These are phyloP conservation scores for Spergularia bocconei DNA, from an alignment of 148 eudicot species.

Conservation along the genomic window DNA sequence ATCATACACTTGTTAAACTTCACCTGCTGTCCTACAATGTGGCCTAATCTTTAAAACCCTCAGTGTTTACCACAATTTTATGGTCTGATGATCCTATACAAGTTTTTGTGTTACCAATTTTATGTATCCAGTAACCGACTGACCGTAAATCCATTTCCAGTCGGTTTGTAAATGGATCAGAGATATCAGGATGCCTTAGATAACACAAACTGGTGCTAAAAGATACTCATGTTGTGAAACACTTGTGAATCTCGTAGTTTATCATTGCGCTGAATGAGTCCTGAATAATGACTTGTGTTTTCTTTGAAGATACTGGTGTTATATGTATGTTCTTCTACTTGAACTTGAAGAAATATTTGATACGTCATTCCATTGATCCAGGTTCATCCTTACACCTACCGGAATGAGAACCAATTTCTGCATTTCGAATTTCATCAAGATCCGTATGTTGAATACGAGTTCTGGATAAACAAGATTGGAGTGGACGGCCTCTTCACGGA, in stretches of 20 bases:
- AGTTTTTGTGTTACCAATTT: background rate
- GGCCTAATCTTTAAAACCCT: background rate
- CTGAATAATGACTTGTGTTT: too few relatives aligned
- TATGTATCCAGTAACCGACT: too few relatives aligned
- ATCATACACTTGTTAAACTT: background rate
- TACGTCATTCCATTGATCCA: conserved; percentile 26
- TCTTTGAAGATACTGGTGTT: too few relatives aligned
- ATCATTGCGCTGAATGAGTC: too few relatives aligned
- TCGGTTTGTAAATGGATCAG: too few relatives aligned
- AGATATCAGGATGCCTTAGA: too few relatives aligned
- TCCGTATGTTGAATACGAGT: conserved; percentile 69
- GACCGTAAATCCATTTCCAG: too few relatives aligned
- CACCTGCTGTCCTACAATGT: background rate
- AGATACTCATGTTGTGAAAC: too few relatives aligned
- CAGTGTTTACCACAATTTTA: too few relatives aligned
- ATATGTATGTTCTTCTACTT: background rate
- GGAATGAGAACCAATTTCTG: conserved; percentile 70
- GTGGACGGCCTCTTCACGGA: conserved; percentile 94
- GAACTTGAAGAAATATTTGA: conserved; percentile 2
- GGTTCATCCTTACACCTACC: conserved; percentile 94
- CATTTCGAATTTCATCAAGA: conserved; percentile 81
- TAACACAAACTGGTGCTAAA: too few relatives aligned
- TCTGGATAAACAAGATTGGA: conserved; percentile 75
- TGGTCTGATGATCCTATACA: background rate
- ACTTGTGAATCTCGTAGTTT: too few relatives aligned